Evolutionary conservation across 805 yeast species (phyloP), one percentile per base, ranked within the genome.

Genomic region (Blastobotrys peoriensis): DNA sequence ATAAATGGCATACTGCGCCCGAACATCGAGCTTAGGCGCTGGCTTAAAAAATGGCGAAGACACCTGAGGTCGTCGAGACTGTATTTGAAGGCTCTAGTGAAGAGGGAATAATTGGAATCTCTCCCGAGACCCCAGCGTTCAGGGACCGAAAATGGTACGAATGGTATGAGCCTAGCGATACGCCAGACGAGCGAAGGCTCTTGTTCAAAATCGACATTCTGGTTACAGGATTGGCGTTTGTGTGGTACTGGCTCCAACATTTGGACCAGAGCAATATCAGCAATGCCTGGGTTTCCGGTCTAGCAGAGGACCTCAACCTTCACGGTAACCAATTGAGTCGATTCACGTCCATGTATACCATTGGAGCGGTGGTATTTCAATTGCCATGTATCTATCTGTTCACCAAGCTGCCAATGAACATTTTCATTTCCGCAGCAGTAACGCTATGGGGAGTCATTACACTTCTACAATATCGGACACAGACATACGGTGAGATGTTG

Each of bases 361-460:
- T 78, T 35, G 88, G 86, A 40, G 69, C 74, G 46, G 72, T 76
- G 36, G 61, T 82, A 9, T 76, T 79, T 59, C 83, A 80, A 59
- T 57, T 81, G 25, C 86, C 86, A 1, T 78, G 77, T 65, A 64
- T 78, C 59, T 78, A 74, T 54, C 56, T 78, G 16, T 64, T 82
- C 43, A 77, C 78, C 33, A 70, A 78, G 33, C 63, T 69, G 30
- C 82, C 83, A 3, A 66, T 81, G 47, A 76, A 74, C 62, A 66
- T 68, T 62, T 64, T 73, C 30, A 9, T 58, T 77, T 35, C 81
- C 82, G 2, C 48, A 2, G 68, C 75, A 60, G 93, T 83, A 57
- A 53, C 82, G 28, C 66, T 75, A 23, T 84, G 87, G 89, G 74
- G 86, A 1, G 64, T 81, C 43, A 70, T 81, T 44, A 82, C 88